Conservation (phyloP, 23 red algal species). For the Cyanidioschyzon merolae region DNA sequence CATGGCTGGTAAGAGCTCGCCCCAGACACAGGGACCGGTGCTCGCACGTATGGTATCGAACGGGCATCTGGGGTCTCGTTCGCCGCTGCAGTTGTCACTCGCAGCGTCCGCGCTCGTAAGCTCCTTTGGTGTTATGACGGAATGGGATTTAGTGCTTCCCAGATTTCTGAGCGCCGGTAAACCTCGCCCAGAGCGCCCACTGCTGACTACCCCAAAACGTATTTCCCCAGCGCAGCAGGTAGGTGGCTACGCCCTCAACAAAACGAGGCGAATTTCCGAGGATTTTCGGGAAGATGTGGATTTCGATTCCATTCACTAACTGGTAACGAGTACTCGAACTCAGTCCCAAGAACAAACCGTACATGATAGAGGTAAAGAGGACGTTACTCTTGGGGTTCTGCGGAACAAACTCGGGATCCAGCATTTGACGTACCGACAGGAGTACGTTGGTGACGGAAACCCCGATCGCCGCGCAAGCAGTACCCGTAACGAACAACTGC, state of each 20-base stretch:
- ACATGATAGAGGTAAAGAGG: conserved; percentile 46
- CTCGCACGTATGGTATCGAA: too few species aligned
- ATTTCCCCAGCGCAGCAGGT: conserved; percentile 76
- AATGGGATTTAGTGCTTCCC: neutral
- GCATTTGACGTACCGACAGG: conserved; percentile 35
- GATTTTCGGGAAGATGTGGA: conserved; percentile 80
- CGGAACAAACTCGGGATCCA: conserved; percentile 26
- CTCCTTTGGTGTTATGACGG: too few species aligned
- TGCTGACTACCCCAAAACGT: conserved; percentile 95
- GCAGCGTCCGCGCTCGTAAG: too few species aligned
- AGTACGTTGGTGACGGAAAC: conserved; percentile 56
- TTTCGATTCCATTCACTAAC: conserved; percentile 93
- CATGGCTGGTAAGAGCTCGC: too few species aligned
- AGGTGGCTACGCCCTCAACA: conserved; percentile 42
- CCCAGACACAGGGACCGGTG: too few species aligned
- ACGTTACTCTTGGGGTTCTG: conserved; percentile 52
- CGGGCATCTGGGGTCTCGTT: too few species aligned
- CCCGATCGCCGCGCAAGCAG: conserved; percentile 61
- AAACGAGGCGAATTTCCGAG: conserved; percentile 42
- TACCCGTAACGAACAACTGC: conserved; percentile 70
- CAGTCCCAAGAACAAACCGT: conserved; percentile 76
- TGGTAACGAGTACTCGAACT: conserved; percentile 77
- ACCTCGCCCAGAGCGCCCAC: conserved; percentile 83
- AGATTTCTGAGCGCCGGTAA: conserved; percentile 69
- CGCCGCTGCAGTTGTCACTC: too few species aligned